A percentile compares a stretch with the other conserved stretches of the same genome.
phyloP scores from a whole-genome alignment of 2,329 filamentous ascomycete genomes.

The Botrytis medusae region DNA sequence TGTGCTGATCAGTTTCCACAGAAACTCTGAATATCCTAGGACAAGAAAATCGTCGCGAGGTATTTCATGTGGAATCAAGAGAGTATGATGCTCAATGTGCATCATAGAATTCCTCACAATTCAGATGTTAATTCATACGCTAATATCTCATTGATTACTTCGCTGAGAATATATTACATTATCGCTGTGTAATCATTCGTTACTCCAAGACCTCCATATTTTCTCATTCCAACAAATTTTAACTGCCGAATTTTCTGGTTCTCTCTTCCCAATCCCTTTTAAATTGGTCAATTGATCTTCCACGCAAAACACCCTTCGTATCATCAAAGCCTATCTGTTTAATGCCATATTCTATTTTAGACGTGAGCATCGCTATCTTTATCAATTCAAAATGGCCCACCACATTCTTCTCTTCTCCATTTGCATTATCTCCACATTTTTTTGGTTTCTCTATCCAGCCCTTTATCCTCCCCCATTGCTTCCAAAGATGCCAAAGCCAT shows the following conservation, averaged over 20 bases:
- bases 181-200: background rate
- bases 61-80: background rate
- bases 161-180: background rate
- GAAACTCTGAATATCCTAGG: background rate
- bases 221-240: background rate
- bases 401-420: background rate
- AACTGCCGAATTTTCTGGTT: background rate
- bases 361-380: background rate
- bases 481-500: background rate
- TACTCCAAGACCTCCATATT: background rate
- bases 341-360: background rate
- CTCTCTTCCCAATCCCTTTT: background rate
- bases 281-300: background rate
- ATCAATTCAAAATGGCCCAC: background rate
- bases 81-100: background rate
- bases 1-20: background rate
- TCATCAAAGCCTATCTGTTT: too few species aligned
- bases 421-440: background rate
- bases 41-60: background rate
- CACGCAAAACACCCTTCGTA: background rate
- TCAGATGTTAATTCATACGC: background rate
- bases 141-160: background rate
- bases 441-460: background rate
- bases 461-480: background rate
- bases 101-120: background rate